Evolutionary conservation across 306 rosid genomes (phyloP).

Genomic region (Dalbergia cochinchinensis): DNA sequence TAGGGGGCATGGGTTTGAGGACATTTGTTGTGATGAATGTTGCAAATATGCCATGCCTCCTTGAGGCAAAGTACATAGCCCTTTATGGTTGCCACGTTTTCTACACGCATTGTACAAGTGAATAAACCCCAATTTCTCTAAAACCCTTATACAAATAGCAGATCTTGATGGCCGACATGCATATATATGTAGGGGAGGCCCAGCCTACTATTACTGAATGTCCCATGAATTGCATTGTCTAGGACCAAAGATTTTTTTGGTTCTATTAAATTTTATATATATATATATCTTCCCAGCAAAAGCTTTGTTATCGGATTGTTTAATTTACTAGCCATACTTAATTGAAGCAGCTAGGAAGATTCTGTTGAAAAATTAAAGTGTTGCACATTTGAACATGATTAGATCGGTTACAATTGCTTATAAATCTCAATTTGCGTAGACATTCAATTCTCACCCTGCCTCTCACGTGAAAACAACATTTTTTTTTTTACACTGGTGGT

Average conservation of each 20-base stretch:
- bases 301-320: too few species aligned
- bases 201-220: constrained; percentile 20
- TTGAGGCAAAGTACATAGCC: too few species aligned
- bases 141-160: background rate
- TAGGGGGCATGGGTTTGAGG: too few species aligned
- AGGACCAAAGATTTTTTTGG: too few species aligned
- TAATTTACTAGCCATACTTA: background rate
- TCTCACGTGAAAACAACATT: background rate
- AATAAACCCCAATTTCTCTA: background rate
- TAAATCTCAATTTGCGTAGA: background rate
- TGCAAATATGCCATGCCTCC: background rate
- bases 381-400: background rate
- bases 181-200: background rate
- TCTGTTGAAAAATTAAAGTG: background rate
- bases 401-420: background rate
- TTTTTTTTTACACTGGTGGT: background rate
- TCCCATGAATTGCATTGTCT: background rate
- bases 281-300: too few species aligned
- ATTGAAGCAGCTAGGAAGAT: background rate
- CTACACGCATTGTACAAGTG: background rate
- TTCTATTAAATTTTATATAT: background rate
- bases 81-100: background rate
- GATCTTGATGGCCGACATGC: background rate
- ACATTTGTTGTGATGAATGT: too few species aligned
- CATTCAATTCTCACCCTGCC: background rate